Base-by-base conservation (phyloP, 163 green algal species). In the Scenedesmus sp. region DNA sequence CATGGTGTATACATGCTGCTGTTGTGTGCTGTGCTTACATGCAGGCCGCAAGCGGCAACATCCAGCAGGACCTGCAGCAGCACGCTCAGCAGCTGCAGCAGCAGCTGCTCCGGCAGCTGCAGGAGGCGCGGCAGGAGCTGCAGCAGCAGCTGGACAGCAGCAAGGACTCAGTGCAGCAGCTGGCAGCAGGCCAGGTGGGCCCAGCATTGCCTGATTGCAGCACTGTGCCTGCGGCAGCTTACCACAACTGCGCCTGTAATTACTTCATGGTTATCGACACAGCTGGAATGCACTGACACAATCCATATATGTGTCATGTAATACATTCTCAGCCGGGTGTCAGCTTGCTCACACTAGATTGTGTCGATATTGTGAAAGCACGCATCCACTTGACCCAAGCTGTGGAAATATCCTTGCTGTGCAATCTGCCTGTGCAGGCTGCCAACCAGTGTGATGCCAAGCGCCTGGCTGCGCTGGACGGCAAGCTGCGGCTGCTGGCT, bases 171-270 rank as follows among this genome's bases (percentile, higher is more conserved):
- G 44, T 90, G 13, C 33, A 84, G 65, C 42, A 89, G 65, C 20
- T 90, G 43, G 53, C 59, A 40, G 43, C 85, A 13, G 43, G 59
- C 42, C 85, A 90, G 85, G 85, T 90, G 37, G 15, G 56, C 35
- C 56, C 43, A n/a, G 79, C 42, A 35, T 42, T 44, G 80, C 26
- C n/a, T 12, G 30, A 37, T 9, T 40, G 79, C 37, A 85, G 12
- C 18, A 24, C 26, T 56, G 42, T 42, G 24, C 22, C 35, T 83
- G 13, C 76, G 15, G 37, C 76, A 51, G n/a, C n/a, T n/a, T n/a
- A n/a, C n/a, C n/a, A n/a, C n/a, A n/a, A n/a, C n/a, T n/a, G n/a
- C n/a, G n/a, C n/a, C n/a, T n/a, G n/a, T n/a, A n/a, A n/a, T n/a
- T n/a, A n/a, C n/a, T n/a, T n/a, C n/a, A n/a, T n/a, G n/a, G n/a